Evolutionary conservation across 2,329 filamentous ascomycete species (phyloP).

Genomic region (Colletotrichum destructivum): DNA sequence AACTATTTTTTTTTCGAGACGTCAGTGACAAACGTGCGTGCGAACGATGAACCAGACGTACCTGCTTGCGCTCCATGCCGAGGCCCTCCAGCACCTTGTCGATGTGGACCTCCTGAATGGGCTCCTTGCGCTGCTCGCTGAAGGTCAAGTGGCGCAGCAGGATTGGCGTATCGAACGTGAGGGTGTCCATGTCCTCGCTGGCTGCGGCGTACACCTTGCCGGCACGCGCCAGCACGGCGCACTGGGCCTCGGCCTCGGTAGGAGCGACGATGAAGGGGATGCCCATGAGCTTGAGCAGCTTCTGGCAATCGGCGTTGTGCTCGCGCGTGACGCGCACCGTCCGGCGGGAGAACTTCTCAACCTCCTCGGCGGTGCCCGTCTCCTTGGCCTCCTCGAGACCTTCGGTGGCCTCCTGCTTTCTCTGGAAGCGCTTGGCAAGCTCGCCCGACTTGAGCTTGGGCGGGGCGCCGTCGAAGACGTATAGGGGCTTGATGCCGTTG

Average conservation of each 20-base stretch:
- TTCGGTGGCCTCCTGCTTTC: slow-evolving; percentile 93
- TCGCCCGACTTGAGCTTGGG: slow-evolving; percentile 98
- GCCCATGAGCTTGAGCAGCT: slow-evolving; percentile 93
- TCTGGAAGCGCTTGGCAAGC: slow-evolving; percentile 94
- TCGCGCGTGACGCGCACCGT: slow-evolving; percentile 96
- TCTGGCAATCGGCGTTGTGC: slow-evolving; percentile 96
- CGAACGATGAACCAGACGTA: slow-evolving; percentile 49
- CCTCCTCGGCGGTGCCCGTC: slow-evolving; percentile 95
- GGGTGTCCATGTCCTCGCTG: slow-evolving; percentile 98
- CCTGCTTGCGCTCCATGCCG: slow-evolving; percentile 89
- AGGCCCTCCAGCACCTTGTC: slow-evolving; percentile 90
- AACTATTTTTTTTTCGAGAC: slow-evolving; percentile 70
- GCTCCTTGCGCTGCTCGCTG: slow-evolving; percentile 96
- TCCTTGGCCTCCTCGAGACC: slow-evolving; percentile 96
- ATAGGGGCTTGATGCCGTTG: slow-evolving; percentile 98
- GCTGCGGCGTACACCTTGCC: slow-evolving; percentile 98
- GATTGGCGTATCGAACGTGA: slow-evolving; percentile 95
- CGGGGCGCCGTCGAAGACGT: slow-evolving; percentile 97
- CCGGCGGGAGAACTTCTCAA: slow-evolving; percentile 95
- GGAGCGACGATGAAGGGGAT: slow-evolving; percentile 95
- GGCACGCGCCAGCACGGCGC: slow-evolving; percentile 87
- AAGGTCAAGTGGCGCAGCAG: slow-evolving; percentile 94
- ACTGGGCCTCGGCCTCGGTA: slow-evolving; percentile 97
- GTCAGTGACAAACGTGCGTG: slow-evolving; percentile 22
- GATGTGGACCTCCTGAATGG: slow-evolving; percentile 94